phyloP scores from a whole-genome alignment of 768 basidiomycete genomes.

The Leccinum uliginosum region DNA sequence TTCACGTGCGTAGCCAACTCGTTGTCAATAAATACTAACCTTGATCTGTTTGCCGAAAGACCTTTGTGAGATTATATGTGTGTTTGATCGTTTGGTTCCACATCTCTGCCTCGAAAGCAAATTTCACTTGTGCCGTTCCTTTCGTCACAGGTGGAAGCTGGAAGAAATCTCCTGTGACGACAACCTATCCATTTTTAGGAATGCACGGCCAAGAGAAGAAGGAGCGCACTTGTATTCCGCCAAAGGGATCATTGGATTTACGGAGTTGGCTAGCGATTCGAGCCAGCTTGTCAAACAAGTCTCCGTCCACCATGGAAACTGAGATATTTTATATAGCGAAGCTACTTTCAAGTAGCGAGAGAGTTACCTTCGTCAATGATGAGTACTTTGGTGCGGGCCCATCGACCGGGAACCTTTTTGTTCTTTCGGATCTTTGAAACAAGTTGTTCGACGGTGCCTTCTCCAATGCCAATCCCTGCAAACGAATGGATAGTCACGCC shows the following conservation, averaged over 20 bases:
- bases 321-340: neutral
- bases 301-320: slow-evolving; percentile 99
- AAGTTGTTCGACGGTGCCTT: slow-evolving; percentile 59
- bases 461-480: slow-evolving; percentile 86
- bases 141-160: slow-evolving; percentile 92
- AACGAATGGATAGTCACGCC: slow-evolving; percentile 95
- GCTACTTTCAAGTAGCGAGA: neutral
- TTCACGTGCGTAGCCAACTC: neutral
- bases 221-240: slow-evolving; percentile 78
- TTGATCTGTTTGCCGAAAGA: slow-evolving; percentile 91
- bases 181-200: slow-evolving; percentile 44
- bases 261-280: slow-evolving; percentile 62
- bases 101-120: slow-evolving; percentile 83
- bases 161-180: slow-evolving; percentile 97
- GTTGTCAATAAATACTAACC: slow-evolving; percentile 41
- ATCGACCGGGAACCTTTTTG: slow-evolving; percentile 74
- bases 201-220: neutral
- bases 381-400: slow-evolving; percentile 80
- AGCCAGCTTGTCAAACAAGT: slow-evolving; percentile 87
- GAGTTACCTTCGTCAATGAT: slow-evolving; percentile 74
- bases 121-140: slow-evolving; percentile 56
- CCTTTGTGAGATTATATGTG: slow-evolving; percentile 91
- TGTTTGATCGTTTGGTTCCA: slow-evolving; percentile 75
- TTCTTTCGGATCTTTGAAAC: slow-evolving; percentile 70
- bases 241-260: slow-evolving; percentile 70